These are phyloP conservation scores for Beauveria asiatica DNA, from an alignment of 2,329 filamentous ascomycete genomes.

Conservation along the genomic window DNA sequence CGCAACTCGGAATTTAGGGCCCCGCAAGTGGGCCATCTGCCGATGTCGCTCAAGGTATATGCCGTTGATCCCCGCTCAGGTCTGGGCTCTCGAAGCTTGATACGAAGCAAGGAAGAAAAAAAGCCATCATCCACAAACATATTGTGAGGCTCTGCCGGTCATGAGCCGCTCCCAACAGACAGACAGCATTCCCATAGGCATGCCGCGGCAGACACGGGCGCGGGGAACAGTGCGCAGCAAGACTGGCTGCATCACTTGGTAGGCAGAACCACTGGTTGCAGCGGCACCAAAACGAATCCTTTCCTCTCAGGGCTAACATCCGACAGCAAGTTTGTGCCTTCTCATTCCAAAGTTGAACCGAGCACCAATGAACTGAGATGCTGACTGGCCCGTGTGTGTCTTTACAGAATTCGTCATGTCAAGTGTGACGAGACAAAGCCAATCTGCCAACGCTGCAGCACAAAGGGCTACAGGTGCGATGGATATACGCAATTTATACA, in stretches of 20 bases:
- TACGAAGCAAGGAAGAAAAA: too few species aligned
- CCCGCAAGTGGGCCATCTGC: too few species aligned
- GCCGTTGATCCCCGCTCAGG: too few species aligned
- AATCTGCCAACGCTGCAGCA: conserved; percentile 10
- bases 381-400: background rate
- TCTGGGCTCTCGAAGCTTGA: too few species aligned
- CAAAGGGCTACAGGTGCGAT: conserved; percentile 13
- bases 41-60: too few species aligned
- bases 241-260: conserved; percentile 16
- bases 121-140: background rate
- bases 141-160: background rate
- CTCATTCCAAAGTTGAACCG: background rate
- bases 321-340: background rate
- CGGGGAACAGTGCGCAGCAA: conserved; percentile 10
- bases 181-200: background rate
- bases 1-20: too few species aligned
- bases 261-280: conserved; percentile 1
- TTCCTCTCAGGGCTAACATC: background rate
- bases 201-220: background rate
- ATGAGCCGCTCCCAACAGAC: background rate
- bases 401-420: conserved; percentile 14
- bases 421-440: conserved; percentile 15
- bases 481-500: conserved; percentile 8
- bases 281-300: background rate
- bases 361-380: too few species aligned